phyloP scores from a whole-genome alignment of 2,329 filamentous ascomycete species.

The Chaetomium olivaceum region DNA sequence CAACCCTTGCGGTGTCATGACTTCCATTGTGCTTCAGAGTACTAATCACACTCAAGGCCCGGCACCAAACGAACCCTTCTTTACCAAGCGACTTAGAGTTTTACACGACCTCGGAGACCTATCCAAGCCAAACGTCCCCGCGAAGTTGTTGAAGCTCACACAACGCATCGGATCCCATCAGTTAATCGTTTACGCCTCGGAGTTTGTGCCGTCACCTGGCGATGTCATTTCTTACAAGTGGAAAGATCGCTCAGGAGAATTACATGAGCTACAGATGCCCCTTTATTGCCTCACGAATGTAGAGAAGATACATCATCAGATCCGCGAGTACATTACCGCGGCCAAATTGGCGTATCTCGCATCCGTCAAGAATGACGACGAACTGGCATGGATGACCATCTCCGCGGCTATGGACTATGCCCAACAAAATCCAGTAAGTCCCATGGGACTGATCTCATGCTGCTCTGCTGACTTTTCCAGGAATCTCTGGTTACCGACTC shows the following conservation, averaged over 20 bases:
- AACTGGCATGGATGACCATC: slow-evolving; percentile 27
- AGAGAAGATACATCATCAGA: slow-evolving; percentile 20
- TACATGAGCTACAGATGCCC: slow-evolving; percentile 26
- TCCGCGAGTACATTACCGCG: slow-evolving; percentile 26
- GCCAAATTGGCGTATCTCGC: slow-evolving; percentile 27
- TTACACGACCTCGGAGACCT: slow-evolving; percentile 24
- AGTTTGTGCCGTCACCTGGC: slow-evolving; percentile 27
- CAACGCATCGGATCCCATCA: slow-evolving; percentile 28
- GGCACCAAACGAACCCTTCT: slow-evolving; percentile 31
- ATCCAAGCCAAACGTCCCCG: slow-evolving; percentile 23
- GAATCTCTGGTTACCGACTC: slow-evolving; percentile 25
- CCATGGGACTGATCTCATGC: background rate
- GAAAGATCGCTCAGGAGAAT: slow-evolving; percentile 20
- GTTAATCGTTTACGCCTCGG: slow-evolving; percentile 31
- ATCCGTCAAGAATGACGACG: slow-evolving; percentile 18
- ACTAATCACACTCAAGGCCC: slow-evolving; percentile 22
- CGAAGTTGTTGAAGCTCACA: slow-evolving; percentile 27
- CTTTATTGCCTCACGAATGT: slow-evolving; percentile 30
- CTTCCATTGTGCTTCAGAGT: background rate
- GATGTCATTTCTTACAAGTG: slow-evolving; percentile 30
- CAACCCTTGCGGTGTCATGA: background rate
- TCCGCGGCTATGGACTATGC: slow-evolving; percentile 24
- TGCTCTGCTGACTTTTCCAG: slow-evolving; percentile 17
- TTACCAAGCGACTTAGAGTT: slow-evolving; percentile 19
- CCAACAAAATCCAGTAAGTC: slow-evolving; percentile 18